Evolutionary conservation across 768 basidiomycete species (phyloP), one percentile per base, ranked within the genome.

Genomic region (Phylloporus arenicola): DNA sequence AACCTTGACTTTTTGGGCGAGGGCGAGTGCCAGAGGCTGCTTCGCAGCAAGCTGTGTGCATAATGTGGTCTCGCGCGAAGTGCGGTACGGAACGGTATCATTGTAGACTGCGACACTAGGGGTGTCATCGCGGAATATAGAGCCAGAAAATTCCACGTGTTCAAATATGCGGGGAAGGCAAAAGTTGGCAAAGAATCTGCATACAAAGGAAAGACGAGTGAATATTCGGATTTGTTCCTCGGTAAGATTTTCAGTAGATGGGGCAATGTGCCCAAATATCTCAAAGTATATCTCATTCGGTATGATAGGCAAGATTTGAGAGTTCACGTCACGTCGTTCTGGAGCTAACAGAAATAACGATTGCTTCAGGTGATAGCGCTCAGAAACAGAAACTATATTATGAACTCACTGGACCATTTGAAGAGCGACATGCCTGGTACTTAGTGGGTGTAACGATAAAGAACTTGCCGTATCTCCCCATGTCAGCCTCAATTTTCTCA

Each of bases 211-310:
- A 22, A 79, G 65, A 16, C 53, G 59, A 29, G 53, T 51, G 30
- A 60, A 53, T 14, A 19, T 52, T 4, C 3, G 2, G 12, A 47
- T 17, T 27, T 53, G 9, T n/a, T 70, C 57, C 3, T 45, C 42
- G 7, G 43, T 42, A 10, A 35, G 53, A 49, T 30, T 48, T 1
- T 56, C 45, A 8, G 57, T 47, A 0, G 58, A 43, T 19, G 65
- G 62, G 30, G 53, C 55, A 5, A 76, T 37, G 30, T 61, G 58
- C n/a, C 63, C 64, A 39, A 75, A 68, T n/a, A 78, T 74, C 45
- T 66, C 57, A 5, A 70, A 52, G 45, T 76, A 77, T 17, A 78
- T 63, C 51, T 79, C 77, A 51, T 68, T 70, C 3, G 76, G 76
- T 47, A 79, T 67, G 6, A 65, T 56, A 1, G 66, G 55, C 11